Evolutionary conservation across 305 asterid genomes (phyloP).

Genomic region (Fraxinus greggii): DNA sequence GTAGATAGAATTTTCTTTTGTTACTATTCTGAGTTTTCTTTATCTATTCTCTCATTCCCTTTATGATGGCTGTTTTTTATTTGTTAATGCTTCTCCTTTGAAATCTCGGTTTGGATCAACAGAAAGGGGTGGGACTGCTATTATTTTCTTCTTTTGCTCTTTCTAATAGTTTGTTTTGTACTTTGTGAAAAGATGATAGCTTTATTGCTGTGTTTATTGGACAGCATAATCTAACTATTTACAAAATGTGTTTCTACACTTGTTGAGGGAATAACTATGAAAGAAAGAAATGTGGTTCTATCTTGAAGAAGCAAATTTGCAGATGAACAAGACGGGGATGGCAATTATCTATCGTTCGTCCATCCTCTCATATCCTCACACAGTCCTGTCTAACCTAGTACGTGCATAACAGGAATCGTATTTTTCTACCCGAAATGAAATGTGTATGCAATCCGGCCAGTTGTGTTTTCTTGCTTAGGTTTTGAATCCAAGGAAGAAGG

Average conservation of each 20-base stretch:
- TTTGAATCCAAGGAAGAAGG: slow-evolving; percentile 33
- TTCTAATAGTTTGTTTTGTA: background rate
- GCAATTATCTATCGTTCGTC: background rate
- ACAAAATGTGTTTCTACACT: background rate
- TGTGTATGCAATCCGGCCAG: background rate
- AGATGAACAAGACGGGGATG: slow-evolving; percentile 16
- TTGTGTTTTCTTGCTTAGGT: background rate
- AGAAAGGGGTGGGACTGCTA: background rate
- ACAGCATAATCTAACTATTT: background rate
- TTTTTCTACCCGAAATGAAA: background rate
- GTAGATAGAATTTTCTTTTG: background rate
- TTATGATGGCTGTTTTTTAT: background rate
- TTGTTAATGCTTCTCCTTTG: background rate
- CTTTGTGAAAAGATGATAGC: background rate
- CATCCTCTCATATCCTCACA: slow-evolving; percentile 20
- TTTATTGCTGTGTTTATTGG: background rate
- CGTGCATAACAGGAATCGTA: background rate
- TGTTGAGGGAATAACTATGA: background rate
- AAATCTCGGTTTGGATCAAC: background rate
- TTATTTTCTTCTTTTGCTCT: background rate
- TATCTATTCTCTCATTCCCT: background rate
- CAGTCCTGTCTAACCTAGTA: background rate
- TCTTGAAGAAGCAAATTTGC: background rate
- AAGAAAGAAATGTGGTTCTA: background rate
- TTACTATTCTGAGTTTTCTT: background rate